Base-by-base conservation (phyloP, 257 asterid species). In the Gentiana dahurica region DNA sequence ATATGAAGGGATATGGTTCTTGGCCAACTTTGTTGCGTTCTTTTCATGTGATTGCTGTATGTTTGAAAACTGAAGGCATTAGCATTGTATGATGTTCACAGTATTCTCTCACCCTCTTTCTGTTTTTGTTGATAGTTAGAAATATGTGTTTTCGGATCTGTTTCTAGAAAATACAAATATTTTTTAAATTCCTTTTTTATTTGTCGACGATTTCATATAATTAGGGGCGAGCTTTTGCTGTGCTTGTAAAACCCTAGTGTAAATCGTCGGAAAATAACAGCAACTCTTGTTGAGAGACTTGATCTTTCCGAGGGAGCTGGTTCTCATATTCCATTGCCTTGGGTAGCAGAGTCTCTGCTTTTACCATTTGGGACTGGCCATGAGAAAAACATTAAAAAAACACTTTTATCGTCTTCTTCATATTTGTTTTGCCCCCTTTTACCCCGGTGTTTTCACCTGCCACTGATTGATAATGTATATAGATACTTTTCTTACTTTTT, bases 251-350 rank as follows among this genome's bases (percentile, higher is more conserved):
- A 49, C 76, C 57, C 76, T 66, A 43, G 0, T 0, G 12, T 8
- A 38, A 65, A 66, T 66, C 63, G 68, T 62, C 72, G n/a, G 5
- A 71, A 45, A 66, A 5, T 3, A 49, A 71, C 65, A 59, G 3
- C 59, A 51, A 24, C 41, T 53, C 46, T 41, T 41, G 46, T 46
- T 34, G 57, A 51, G 49, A 43, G 55, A 66, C 50, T 15, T 65
- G 57, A 67, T 3, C 51, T 39, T 34, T 69, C 72, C 75, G 55
- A 61, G 62, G 72, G 49, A 72, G 68, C 8, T 78, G 70, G 70
- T 63, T 79, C 71, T 77, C 85, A 81, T 79, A 81, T 85, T 81
- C 90, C 76, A 74, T 84, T 68, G 80, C 87, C 90, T 74, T 79
- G 90, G 43, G 67, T 37, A 85, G 87, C 71, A 61, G 78, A 65